Conservation (phyloP, 2,329 filamentous ascomycete species). For the Colletotrichum sublineola region DNA sequence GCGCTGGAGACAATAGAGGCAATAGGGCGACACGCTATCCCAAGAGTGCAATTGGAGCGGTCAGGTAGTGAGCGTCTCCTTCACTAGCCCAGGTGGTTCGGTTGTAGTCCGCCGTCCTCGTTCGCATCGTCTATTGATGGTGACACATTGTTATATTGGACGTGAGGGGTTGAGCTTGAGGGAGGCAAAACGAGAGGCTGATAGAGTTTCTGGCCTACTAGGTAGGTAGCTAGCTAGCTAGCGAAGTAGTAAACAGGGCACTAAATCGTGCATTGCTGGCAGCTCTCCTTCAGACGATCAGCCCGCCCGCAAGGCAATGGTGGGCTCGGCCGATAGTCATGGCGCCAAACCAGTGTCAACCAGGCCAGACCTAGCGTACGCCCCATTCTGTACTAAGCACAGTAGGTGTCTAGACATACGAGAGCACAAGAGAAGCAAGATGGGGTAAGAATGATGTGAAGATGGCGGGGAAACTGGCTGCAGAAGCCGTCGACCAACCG, state of each 20-base stretch:
- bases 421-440: neutral
- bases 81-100: conserved; percentile 12
- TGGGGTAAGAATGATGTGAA: neutral
- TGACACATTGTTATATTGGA: neutral
- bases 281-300: conserved; percentile 27
- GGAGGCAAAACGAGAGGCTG: neutral
- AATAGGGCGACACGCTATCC: conserved; percentile 11
- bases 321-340: conserved; percentile 31
- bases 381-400: conserved; percentile 25
- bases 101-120: conserved; percentile 7
- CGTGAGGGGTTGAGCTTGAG: conserved; percentile 18
- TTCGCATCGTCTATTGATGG: conserved; percentile 21
- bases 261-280: conserved; percentile 9
- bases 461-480: neutral
- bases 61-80: conserved; percentile 27
- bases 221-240: neutral
- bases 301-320: conserved; percentile 18
- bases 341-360: conserved; percentile 22
- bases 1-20: conserved; percentile 5
- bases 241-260: neutral
- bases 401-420: conserved; percentile 4
- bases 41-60: conserved; percentile 13
- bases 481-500: neutral
- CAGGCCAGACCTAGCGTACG: conserved; percentile 9
- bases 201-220: neutral